Percentiles rank a stretch among this genome's conserved stretches.
Conservation (phyloP, 805 yeast genomes). For the Isabelozyma pseudorhagii region DNA sequence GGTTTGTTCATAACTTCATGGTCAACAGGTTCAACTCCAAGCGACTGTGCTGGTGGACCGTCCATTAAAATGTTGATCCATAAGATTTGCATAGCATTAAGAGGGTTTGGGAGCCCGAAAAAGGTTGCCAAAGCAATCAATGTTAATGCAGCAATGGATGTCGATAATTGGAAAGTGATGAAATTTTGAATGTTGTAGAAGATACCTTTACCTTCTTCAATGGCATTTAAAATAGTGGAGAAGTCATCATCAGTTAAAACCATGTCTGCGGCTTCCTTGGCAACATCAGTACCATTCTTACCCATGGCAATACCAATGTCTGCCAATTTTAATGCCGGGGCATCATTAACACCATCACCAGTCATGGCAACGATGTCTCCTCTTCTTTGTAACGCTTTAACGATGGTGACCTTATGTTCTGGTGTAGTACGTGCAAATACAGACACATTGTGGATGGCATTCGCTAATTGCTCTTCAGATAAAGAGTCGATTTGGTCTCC, state of each 20-base stretch:
- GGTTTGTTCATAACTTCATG: constrained; percentile 93
- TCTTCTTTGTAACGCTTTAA: constrained; percentile 81
- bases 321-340: constrained; percentile 93
- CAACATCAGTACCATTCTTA: constrained; percentile 94
- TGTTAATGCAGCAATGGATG: constrained; percentile 92
- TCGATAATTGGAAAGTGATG: constrained; percentile 91
- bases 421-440: constrained; percentile 96
- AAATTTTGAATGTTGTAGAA: constrained; percentile 94
- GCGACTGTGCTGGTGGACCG: constrained; percentile 97
- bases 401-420: constrained; percentile 87
- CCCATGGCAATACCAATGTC: constrained; percentile 97
- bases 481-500: constrained; percentile 81
- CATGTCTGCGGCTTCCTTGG: constrained; percentile 98
- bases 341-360: constrained; percentile 99
- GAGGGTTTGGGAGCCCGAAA: constrained; percentile 86
- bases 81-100: constrained; percentile 96
- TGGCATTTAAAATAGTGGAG: constrained; percentile 87
- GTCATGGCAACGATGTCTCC: constrained; percentile 98
- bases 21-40: constrained; percentile 97
- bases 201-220: constrained; percentile 96
- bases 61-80: constrained; percentile 98
- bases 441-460: constrained; percentile 75
- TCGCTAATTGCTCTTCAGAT: constrained; percentile 68
- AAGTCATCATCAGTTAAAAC: constrained; percentile 95
- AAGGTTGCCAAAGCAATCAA: constrained; percentile 84